phyloP scores from a whole-genome alignment of 148 eudicot genomes.

The Polygonum aviculare region DNA sequence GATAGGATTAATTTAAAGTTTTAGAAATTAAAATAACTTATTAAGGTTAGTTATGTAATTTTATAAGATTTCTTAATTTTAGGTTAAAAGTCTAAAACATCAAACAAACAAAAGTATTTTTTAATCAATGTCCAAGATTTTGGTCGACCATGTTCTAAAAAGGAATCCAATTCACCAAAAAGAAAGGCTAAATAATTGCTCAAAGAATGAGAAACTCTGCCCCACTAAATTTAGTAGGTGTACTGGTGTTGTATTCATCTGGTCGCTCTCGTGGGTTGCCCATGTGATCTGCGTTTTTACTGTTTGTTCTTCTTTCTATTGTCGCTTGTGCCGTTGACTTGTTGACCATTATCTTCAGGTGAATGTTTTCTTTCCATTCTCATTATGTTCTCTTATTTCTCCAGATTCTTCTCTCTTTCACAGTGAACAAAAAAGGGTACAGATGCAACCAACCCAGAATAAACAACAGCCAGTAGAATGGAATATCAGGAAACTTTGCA shows the following conservation, averaged over 20 bases:
- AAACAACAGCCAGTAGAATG: neutral
- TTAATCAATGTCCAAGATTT: too few species aligned
- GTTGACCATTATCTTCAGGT: neutral
- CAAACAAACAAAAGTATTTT: too few species aligned
- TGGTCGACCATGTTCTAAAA: too few species aligned
- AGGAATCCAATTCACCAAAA: too few species aligned
- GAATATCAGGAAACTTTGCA: constrained; percentile 2
- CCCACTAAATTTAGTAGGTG: neutral
- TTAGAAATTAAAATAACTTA: too few species aligned
- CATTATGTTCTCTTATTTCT: neutral
- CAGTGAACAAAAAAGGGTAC: neutral
- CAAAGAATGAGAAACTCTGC: neutral
- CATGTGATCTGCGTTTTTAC: neutral
- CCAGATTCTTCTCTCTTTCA: neutral
- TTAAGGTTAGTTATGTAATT: too few species aligned
- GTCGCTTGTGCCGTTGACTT: neutral
- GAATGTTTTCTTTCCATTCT: neutral
- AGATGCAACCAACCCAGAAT: neutral
- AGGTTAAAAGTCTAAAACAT: too few species aligned
- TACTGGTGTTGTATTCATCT: neutral
- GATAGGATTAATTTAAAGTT: too few species aligned
- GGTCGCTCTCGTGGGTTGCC: constrained; percentile 1
- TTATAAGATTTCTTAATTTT: too few species aligned
- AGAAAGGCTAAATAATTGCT: neutral
- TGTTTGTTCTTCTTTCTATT: neutral